Base-by-base conservation (phyloP, 371 early-diverging fungal genomes). In the Massospora cicadina region DNA sequence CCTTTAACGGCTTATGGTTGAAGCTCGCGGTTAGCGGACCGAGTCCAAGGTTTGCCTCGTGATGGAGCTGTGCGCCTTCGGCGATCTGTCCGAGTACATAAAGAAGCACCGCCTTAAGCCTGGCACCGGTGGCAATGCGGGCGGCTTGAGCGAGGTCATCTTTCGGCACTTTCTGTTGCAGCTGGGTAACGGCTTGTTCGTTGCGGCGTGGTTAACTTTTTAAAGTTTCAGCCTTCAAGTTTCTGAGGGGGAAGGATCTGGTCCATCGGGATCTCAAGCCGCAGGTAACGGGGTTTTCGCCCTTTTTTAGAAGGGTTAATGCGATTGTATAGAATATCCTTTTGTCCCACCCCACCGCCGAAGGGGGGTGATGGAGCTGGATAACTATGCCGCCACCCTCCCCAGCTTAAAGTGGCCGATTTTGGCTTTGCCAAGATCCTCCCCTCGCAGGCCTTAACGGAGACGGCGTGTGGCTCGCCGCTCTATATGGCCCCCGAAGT, bases 251-350 rank as follows among this genome's bases (percentile, higher is more conserved):
- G 26, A 77, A 84, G 54, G 82, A 88, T 60, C 77, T 98, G 54
- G 92, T 98, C 25, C 98, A 98, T 76, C 75, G 98, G 55, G 98
- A 98, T 70, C 83, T 98, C 62, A 98, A 98, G 76, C 98, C 93
- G 25, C 91, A 93, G 77, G 91, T 84, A 78, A 64, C 33, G 54
- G 27, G 30, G 12, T 7, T 17, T 55, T 55, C 5, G 17, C 30
- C 55, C n/a, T n/a, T n/a, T n/a, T n/a, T n/a, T n/a, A n/a, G n/a
- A n/a, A n/a, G n/a, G n/a, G n/a, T n/a, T n/a, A n/a, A n/a, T n/a
- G n/a, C n/a, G n/a, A 10, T 53, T 68, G 17, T 10, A 7, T 68
- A 91, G 85, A 93, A 93, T 72, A 74, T 93, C 2, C 72, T 93
- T 17, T 72, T 91, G 21, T 77, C 77, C 64, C 83, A 84, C 23